Conservation (phyloP, 169 alveolate genomes). For the Plasmodium blacklocki region DNA sequence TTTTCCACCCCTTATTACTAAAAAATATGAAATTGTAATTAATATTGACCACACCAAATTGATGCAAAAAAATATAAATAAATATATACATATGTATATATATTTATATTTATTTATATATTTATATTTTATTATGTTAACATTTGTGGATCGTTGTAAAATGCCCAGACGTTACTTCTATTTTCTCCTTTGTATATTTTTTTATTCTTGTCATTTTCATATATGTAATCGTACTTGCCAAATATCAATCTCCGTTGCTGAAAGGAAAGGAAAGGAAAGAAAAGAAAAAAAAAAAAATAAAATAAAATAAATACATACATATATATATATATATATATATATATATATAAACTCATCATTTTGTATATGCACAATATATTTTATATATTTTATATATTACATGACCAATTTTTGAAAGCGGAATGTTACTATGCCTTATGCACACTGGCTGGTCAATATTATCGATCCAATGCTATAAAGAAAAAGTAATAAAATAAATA, state of each 20-base stretch:
- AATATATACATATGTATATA: too few species aligned
- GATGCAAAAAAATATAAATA: too few species aligned
- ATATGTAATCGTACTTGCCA: slow-evolving; percentile 65
- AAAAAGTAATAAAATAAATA: not conserved
- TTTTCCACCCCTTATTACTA: too few species aligned
- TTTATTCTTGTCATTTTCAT: slow-evolving; percentile 61
- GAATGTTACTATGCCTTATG: slow-evolving; percentile 61
- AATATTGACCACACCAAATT: too few species aligned
- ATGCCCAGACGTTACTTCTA: slow-evolving; percentile 66
- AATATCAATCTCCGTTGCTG: slow-evolving; percentile 62
- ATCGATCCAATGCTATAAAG: slow-evolving; percentile 72
- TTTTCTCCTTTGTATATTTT: slow-evolving; percentile 61
- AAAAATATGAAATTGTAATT: too few species aligned
- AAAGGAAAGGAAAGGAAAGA: not conserved
- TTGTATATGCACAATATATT: not conserved
- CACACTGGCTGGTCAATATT: slow-evolving; percentile 57
- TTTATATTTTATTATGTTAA: slow-evolving; percentile 21
- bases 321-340: not conserved
- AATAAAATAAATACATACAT: too few species aligned
- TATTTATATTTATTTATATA: too few species aligned
- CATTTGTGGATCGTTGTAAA: slow-evolving; percentile 73
- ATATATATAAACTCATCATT: not conserved
- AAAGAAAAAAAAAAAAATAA: too few species aligned
- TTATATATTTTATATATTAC: slow-evolving; percentile 17
- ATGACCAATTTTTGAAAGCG: slow-evolving; percentile 60